phyloP scores from a whole-genome alignment of 2,329 filamentous ascomycete species.

The Fusarium austroafricanum region DNA sequence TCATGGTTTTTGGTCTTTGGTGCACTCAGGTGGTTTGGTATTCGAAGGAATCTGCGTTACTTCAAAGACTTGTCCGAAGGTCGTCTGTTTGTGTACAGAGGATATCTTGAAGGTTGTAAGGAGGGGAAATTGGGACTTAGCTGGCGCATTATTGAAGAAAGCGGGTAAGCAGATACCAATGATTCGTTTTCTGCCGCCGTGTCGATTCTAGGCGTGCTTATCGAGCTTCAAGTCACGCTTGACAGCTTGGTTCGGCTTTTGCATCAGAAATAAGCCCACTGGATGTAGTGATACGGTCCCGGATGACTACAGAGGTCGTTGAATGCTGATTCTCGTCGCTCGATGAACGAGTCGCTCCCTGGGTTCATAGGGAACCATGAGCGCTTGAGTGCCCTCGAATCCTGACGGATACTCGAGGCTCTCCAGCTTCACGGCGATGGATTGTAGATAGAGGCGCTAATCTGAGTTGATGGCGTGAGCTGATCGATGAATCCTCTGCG shows the following conservation, averaged over 20 bases:
- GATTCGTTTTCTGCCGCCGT: not conserved
- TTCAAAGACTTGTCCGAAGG: not conserved
- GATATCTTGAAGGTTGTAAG: not conserved
- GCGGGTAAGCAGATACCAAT: not conserved
- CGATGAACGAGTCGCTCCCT: not conserved
- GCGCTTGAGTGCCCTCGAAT: not conserved
- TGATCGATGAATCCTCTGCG: not conserved
- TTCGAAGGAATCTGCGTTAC: not conserved
- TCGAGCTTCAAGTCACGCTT: not conserved
- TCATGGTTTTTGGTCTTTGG: not conserved
- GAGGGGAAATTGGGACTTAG: too few species aligned
- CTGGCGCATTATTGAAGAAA: not conserved
- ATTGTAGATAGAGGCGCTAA: accelerated
- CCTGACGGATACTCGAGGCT: not conserved
- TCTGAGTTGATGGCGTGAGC: not conserved
- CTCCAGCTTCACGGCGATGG: too few species aligned
- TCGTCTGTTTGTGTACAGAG: accelerated
- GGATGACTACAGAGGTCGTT: not conserved
- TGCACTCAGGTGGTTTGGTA: not conserved
- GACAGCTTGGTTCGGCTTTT: not conserved
- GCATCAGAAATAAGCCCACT: not conserved
- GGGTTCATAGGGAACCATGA: not conserved
- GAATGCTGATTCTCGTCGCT: not conserved
- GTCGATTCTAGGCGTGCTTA: not conserved
- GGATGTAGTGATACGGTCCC: not conserved